Base-by-base conservation (phyloP, 768 basidiomycete genomes). In the Guyanaporus albipodus region DNA sequence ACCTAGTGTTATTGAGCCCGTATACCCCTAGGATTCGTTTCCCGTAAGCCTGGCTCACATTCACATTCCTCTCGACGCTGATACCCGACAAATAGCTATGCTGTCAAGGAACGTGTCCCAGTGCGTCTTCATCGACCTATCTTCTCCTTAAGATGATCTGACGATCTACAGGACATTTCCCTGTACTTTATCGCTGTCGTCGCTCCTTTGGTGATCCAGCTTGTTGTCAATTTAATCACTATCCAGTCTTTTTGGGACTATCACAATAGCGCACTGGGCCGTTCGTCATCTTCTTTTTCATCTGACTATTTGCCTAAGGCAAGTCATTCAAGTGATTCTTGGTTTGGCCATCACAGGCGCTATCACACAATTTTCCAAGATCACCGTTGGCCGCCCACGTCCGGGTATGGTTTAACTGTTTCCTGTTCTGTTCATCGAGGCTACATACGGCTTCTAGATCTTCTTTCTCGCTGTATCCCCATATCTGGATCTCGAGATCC, bases 161-260 rank as follows among this genome's bases (percentile, higher is more conserved):
- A 28, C 9, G 32, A 15, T 41, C 22, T 28, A 4, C 47, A 82
- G 79, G 64, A 74, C 55, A 17, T 68, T 35, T 78, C 75, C 14
- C 58, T 83, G 6, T 76, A 74, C 54, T 52, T 80, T 11, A 79
- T 83, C 41, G 74, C 76, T 10, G 38, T 77, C 22, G 78, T 83
- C 3, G 73, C 87, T 3, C 94, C 94, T 0, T 62, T 90, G 18
- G 57, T 81, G 36, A 68, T 91, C 34, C 81, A 90, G 58, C 74
- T 83, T 17, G 54, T 81, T 17, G 75, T 94, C 55, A 88, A 89
- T 55, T 48, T 82, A 18, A 39, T 87, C 12, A 85, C 90, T 18
- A 71, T 91, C 23, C 78, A 85, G n/a, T 85, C 82, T 3, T 82
- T 81, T 72, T 97, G 93, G 92, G 94, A 96, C 59, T 70, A 86